These are phyloP conservation scores for Phlyctochytrium bullatum DNA, from an alignment of 192 early-diverging fungal species.

Conservation along the genomic window DNA sequence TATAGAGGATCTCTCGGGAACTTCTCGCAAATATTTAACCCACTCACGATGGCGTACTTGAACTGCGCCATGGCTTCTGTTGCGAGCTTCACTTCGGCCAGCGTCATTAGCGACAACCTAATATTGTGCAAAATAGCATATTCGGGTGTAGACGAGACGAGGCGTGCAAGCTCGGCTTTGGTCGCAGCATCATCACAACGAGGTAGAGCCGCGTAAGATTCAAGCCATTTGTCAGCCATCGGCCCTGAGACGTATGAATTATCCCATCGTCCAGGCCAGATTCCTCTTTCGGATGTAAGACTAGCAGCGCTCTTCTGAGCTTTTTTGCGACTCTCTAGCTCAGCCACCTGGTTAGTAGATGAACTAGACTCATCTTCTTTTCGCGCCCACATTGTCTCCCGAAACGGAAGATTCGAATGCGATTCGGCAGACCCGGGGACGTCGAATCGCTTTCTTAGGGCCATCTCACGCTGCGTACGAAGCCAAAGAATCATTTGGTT, in stretches of 20 bases:
- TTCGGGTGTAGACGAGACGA: slow-evolving; percentile 4
- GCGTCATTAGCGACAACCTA: slow-evolving; percentile 26
- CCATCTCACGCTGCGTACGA: not conserved
- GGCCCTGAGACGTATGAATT: not conserved
- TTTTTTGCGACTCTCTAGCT: not conserved
- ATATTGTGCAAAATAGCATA: slow-evolving; percentile 24
- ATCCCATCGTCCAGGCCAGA: not conserved
- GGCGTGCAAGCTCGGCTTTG: slow-evolving; percentile 8
- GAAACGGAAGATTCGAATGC: slow-evolving; percentile 15
- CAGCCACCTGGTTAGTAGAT: not conserved
- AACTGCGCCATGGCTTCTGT: slow-evolving; percentile 8
- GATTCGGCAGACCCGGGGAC: slow-evolving; percentile 23
- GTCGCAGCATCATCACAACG: not conserved
- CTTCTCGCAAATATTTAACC: slow-evolving; percentile 41
- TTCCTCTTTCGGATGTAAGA: not conserved
- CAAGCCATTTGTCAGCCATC: not conserved
- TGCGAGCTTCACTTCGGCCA: slow-evolving; percentile 34
- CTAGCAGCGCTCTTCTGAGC: slow-evolving; percentile 4
- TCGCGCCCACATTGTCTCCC: slow-evolving; percentile 1
- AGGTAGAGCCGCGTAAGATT: not conserved
- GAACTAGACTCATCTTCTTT: not conserved
- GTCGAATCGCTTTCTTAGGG: not conserved
- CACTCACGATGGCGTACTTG: slow-evolving; percentile 31
- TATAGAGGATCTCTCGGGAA: slow-evolving; percentile 40
- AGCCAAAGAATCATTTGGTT: not conserved